phyloP scores from a whole-genome alignment of 169 alveolate species.

The Eimeria acervulina region DNA sequence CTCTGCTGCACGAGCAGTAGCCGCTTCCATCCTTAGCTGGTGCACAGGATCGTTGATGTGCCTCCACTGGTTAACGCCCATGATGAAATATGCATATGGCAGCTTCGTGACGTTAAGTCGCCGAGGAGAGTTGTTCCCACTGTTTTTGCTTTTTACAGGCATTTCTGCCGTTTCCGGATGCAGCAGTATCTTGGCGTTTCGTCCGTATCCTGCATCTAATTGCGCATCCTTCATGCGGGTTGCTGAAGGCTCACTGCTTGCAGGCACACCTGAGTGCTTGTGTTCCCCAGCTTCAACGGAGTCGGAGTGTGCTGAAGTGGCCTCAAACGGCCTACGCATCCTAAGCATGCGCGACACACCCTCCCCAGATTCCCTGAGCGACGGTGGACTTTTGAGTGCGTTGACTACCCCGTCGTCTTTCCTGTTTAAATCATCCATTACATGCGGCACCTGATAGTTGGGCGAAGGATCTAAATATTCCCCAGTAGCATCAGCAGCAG shows the following conservation, averaged over 20 bases:
- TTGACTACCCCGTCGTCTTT: too few relatives aligned
- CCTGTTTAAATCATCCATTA: too few relatives aligned
- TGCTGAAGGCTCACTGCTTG: not conserved
- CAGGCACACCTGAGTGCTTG: not conserved
- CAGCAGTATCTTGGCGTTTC: not conserved
- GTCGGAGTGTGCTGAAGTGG: not conserved
- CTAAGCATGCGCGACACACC: too few relatives aligned
- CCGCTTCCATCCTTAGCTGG: slow-evolving; percentile 57
- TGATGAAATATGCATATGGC: slow-evolving; percentile 58
- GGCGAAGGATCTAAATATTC: not conserved
- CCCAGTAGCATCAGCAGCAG: not conserved
- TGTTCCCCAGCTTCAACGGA: not conserved
- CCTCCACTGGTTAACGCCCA: slow-evolving; percentile 66
- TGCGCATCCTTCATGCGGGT: not conserved
- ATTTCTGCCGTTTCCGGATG: not conserved
- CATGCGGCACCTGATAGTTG: too few relatives aligned
- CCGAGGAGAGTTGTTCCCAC: not conserved
- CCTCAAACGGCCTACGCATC: not conserved
- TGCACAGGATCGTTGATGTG: slow-evolving; percentile 48
- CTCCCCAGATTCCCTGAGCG: too few relatives aligned
- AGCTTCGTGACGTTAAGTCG: slow-evolving; percentile 1
- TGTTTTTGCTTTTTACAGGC: not conserved
- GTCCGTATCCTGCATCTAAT: not conserved
- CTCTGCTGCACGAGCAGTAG: slow-evolving; percentile 43
- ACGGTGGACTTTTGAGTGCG: too few relatives aligned